These are phyloP conservation scores for Zasmidium cellare DNA, from an alignment of 2,329 filamentous ascomycete species.

Conservation along the genomic window DNA sequence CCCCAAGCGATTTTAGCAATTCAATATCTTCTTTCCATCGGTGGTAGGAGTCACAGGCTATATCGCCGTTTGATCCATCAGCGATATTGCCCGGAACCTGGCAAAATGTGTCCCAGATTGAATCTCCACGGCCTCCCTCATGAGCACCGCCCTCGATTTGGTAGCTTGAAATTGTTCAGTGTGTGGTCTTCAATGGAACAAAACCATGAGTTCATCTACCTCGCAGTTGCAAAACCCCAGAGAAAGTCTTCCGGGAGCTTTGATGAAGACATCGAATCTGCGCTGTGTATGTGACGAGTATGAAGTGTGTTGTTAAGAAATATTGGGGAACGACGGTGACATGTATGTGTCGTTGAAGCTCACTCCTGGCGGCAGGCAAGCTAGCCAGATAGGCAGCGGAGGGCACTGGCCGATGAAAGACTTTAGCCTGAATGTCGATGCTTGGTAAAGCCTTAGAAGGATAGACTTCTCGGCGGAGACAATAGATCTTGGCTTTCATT, in stretches of 20 bases:
- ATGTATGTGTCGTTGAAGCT: conserved; percentile 13
- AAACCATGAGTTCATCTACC: too few relatives aligned
- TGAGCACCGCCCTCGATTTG: conserved; percentile 79
- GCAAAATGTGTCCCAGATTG: conserved; percentile 91
- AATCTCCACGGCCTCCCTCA: conserved; percentile 75
- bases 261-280: conserved; percentile 4
- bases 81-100: conserved; percentile 79
- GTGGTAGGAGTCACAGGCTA: conserved; percentile 87
- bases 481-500: too few relatives aligned
- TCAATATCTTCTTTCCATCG: conserved; percentile 74
- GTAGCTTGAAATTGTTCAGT: conserved; percentile 58
- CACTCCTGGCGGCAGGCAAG: too few relatives aligned
- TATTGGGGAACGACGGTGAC: too few relatives aligned
- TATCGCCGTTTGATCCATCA: conserved; percentile 70
- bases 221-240: conserved; percentile 78
- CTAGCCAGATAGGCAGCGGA: not conserved
- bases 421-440: not conserved
- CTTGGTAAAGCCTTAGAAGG: too few relatives aligned
- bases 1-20: conserved; percentile 71
- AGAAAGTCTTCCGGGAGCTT: conserved; percentile 46
- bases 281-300: too few relatives aligned
- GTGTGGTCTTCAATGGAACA: too few relatives aligned
- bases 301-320: too few relatives aligned
- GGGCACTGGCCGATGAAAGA: not conserved
- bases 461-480: too few relatives aligned